Base-by-base conservation (phyloP, 441 rosid genomes). In the Iberis amara region DNA sequence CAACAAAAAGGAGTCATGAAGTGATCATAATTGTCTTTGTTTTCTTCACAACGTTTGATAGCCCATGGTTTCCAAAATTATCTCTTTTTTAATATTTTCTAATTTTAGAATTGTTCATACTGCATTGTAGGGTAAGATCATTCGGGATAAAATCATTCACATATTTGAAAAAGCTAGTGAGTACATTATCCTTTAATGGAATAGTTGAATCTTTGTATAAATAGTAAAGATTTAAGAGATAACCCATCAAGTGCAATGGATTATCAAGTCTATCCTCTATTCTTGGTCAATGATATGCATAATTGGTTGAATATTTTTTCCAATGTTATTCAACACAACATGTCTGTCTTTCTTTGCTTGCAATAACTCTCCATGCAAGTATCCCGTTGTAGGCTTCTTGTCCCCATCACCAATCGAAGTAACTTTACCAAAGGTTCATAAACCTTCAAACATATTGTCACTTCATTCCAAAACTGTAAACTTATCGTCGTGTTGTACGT, bases 321-420 rank as follows among this genome's bases (percentile, higher is more conserved):
- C n/a, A 18, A 14, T 3, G 3, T 40, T 40, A 15, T 14, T 14
- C n/a, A 40, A 15, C n/a, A n/a, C 26, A 4, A 0, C 24, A 15
- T n/a, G 11, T 40, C 14, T 15, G 8, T 44, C 48, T 44, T 44
- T 26, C 32, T 44, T 44, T 14, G 26, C 44, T 40, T 40, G 26
- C 8, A 14, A 8, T 3, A 50, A 26, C 13, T 52, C 35, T 8
- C 12, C 57, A 39, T 39, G 36, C 12, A 39, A 12, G 9, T 4
- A 12, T 4, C 55, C n/a, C 46, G 37, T 52, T 37, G 44, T 36
- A 21, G 35, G 35, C 23, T 38, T 52, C 11, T 4, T 26, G n/a
- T 51, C 21, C 3, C 39, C 32, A 36, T 51, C 56, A 51, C 44
- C 14, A 51, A 27, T 11, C 36, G 3, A 11, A 52, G 33, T 6